Base-by-base conservation (phyloP, 129 eudicot genomes). In the Artemisia annua region DNA sequence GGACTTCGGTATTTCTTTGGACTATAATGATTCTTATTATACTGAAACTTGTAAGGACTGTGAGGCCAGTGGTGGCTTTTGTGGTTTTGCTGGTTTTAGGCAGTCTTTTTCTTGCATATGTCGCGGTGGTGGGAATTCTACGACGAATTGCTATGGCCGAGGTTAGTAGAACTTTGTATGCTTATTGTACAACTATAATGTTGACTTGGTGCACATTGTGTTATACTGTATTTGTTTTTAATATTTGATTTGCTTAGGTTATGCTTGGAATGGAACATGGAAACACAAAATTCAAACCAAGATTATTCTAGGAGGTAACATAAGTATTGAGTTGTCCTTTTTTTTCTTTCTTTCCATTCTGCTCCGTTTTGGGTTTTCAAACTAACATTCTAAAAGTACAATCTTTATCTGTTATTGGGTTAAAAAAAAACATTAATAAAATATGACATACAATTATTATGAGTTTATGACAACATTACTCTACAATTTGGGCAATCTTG, bases 11-110 rank as follows among this genome's bases (percentile, higher is more conserved):
- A 80, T 89, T 59, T 74, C 81, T 14, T 77, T 89, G 86, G 81
- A 81, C 46, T 89, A 76, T 63, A 88, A 88, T 68, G 80, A 80
- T 63, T 81, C 89, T 0, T 89, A 80, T 82, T 81, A 84, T 62
- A 74, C 56, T 15, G 86, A 80, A n/a, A 72, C 65, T 0, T 89
- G 96, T 64, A 86, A 86, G 87, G 81, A 82, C 49, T 89, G 96
- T 80, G 91, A 84, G 72, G 82, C 84, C 32, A 89, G 91, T 72
- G 91, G 89, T 5, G 96, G 96, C 5, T 81, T 77, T 67, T 89
- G 96, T 61, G 96, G 96, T 24, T 89, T 86, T 69, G 80, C 84
- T 7, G 96, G 84, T 18, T 44, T 58, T 39, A 64, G 61, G 1
- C 73, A 72, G 77, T 66, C 82, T 1, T 89, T 86, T 82, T 77